These are phyloP conservation scores for Tagetes patula DNA, from an alignment of 129 eudicot genomes.

Conservation along the genomic window DNA sequence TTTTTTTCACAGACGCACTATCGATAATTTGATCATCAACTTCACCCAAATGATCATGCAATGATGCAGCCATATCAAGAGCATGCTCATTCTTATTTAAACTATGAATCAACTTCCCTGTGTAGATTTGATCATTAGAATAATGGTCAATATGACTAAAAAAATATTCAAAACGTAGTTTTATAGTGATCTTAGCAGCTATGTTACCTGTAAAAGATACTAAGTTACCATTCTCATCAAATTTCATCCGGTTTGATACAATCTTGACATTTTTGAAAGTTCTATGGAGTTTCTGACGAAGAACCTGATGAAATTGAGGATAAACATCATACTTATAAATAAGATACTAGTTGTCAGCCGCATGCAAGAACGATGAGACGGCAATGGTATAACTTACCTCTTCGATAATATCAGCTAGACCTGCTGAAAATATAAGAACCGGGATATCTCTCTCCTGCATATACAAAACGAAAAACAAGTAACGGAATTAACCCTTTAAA, in stretches of 20 bases:
- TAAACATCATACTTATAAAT: not conserved
- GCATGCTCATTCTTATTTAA: slow-evolving; percentile 92
- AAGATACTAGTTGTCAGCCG: slow-evolving; percentile 11
- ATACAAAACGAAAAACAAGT: not conserved
- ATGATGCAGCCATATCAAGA: slow-evolving; percentile 89
- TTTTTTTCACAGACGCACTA: slow-evolving; percentile 49
- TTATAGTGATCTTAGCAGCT: not conserved
- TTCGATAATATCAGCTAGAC: slow-evolving; percentile 91
- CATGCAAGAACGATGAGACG: slow-evolving; percentile 2
- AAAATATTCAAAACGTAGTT: not conserved
- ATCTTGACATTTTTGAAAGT: slow-evolving; percentile 71
- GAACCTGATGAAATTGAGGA: slow-evolving; percentile 50
- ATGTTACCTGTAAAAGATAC: slow-evolving; percentile 67
- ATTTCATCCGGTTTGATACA: slow-evolving; percentile 87
- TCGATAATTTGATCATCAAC: slow-evolving; percentile 45
- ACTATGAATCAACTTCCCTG: slow-evolving; percentile 87
- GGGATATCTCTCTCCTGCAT: slow-evolving; percentile 77
- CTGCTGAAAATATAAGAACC: slow-evolving; percentile 90
- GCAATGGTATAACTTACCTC: slow-evolving; percentile 51
- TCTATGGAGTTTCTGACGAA: slow-evolving; percentile 75
- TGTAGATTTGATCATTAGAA: not conserved
- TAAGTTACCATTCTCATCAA: slow-evolving; percentile 71
- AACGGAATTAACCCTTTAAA: not conserved
- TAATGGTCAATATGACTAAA: not conserved
- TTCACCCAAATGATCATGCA: slow-evolving; percentile 65